Base-by-base conservation (phyloP, 2,329 filamentous ascomycete genomes). In the Kalaharituber pfeilii region DNA sequence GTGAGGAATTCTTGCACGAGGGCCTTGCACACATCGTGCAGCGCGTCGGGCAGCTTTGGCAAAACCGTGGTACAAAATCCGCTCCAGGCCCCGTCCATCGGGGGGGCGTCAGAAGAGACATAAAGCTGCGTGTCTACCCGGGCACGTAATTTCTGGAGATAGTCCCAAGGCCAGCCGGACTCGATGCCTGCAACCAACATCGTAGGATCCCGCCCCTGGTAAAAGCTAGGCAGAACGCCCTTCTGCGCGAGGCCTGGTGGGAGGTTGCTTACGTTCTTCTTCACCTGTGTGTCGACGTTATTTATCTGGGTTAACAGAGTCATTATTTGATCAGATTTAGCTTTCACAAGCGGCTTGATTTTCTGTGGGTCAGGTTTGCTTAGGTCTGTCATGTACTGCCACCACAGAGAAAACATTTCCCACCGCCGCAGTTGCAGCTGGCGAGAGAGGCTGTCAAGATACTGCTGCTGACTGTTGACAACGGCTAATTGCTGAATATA, bases 351-450 rank as follows among this genome's bases (percentile, higher is more conserved):
- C n/a, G n/a, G n/a, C 55, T 47, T 7, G 53, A 27, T 8, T 56
- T 36, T n/a, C 53, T 53, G 28, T 55, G n/a, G n/a, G n/a, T n/a
- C n/a, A n/a, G n/a, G n/a, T n/a, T n/a, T 63, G 33, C 29, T 53
- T 7, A 57, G 50, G 42, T 65, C 63, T 42, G 53, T 64, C 1
- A 67, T 59, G 33, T 63, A 70, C 49, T 68, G 66, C 69, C 69
- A 72, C 69, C 69, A 72, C 1, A 57, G n/a, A 0, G 68, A 62
- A 53, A 72, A 72, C 58, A 72, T 60, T 11, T 69, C 63, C 69
- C 70, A 72, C 28, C 63, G 65, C 15, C 62, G 51, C 30, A 65
- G 62, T 15, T 53, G 44, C 2, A 61, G 44, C 9, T 56, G 49
- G 6, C 62, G 60, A n/a, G 53, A 18, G 2, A 33, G 33, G 6